Evolutionary conservation across 169 alveolate species (phyloP).

Genomic region (Plasmodium falciparum): DNA sequence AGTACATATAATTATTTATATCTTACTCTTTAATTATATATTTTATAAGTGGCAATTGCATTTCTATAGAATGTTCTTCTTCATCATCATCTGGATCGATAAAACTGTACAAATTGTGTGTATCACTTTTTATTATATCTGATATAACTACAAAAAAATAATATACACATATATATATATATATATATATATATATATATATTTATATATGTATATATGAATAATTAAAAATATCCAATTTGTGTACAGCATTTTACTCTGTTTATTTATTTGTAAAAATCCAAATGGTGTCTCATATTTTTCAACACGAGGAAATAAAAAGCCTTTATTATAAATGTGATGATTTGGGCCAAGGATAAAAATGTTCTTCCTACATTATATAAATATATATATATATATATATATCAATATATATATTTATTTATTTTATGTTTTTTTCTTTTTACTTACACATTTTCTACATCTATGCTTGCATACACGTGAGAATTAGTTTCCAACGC

Average conservation of each 20-base stretch:
- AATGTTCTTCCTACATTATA: constrained; percentile 84
- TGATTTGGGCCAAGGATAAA: constrained; percentile 97
- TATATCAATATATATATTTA: not conserved
- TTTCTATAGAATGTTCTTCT: constrained; percentile 93
- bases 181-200: not conserved
- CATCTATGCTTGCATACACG: constrained; percentile 89
- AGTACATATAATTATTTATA: not conserved
- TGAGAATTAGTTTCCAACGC: constrained; percentile 94
- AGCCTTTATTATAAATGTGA: constrained; percentile 89
- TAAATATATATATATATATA: not conserved
- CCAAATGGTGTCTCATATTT: constrained; percentile 94
- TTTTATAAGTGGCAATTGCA: constrained; percentile 91
- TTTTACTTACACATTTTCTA: constrained; percentile 79
- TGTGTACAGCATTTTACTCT: constrained; percentile 11
- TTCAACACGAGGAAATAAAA: constrained; percentile 86
- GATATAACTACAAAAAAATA: constrained; percentile 36
- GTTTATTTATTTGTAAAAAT: constrained; percentile 86
- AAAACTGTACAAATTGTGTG: constrained; percentile 17
- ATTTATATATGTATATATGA: not conserved
- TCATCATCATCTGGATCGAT: constrained; percentile 78
- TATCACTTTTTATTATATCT: constrained; percentile 43
- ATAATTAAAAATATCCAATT: constrained; percentile 4
- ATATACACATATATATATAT: no score
- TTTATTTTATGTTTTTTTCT: not conserved
- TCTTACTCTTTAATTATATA: constrained; percentile 82